Conservation (phyloP, 2,329 filamentous ascomycete genomes). For the Thielaviopsis euricoi region DNA sequence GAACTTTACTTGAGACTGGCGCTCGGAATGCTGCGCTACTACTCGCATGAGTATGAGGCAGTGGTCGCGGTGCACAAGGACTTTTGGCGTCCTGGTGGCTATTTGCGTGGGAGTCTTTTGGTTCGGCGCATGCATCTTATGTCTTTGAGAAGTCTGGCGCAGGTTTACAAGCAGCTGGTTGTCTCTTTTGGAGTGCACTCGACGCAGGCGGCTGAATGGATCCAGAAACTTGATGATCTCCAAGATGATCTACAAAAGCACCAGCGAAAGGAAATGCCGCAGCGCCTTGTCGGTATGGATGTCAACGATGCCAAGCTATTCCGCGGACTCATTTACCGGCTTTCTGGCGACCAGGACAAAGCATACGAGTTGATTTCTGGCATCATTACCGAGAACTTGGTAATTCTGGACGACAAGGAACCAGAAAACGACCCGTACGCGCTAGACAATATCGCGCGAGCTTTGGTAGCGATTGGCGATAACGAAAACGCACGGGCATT, state of each 20-base stretch:
- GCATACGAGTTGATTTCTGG: constrained; percentile 18
- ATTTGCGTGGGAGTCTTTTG: constrained; percentile 23
- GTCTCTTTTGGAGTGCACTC: constrained; percentile 15
- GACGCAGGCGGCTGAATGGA: constrained; percentile 18
- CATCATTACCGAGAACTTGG: constrained; percentile 23
- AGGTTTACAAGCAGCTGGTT: constrained; percentile 22
- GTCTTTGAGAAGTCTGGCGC: constrained; percentile 24
- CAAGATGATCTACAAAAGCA: constrained; percentile 22
- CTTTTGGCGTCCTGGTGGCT: constrained; percentile 22
- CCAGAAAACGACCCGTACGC: constrained; percentile 26
- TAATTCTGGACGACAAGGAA: constrained; percentile 24
- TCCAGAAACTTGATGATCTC: constrained; percentile 21
- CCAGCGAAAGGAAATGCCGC: constrained; percentile 23
- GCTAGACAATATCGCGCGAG: constrained; percentile 24
- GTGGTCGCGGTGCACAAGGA: constrained; percentile 22
- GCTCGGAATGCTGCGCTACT: constrained; percentile 21
- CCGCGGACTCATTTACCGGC: constrained; percentile 22
- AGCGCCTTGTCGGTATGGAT: constrained; percentile 25
- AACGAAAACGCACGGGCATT: constrained; percentile 21
- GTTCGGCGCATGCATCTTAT: constrained; percentile 24
- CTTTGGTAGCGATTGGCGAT: constrained; percentile 24
- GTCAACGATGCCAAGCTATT: constrained; percentile 26
- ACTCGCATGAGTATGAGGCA: constrained; percentile 20
- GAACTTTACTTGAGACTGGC: constrained; percentile 23
- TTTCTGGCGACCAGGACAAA: constrained; percentile 16